phyloP scores from a whole-genome alignment of 768 basidiomycete genomes.

The Cytidiella melzeri region DNA sequence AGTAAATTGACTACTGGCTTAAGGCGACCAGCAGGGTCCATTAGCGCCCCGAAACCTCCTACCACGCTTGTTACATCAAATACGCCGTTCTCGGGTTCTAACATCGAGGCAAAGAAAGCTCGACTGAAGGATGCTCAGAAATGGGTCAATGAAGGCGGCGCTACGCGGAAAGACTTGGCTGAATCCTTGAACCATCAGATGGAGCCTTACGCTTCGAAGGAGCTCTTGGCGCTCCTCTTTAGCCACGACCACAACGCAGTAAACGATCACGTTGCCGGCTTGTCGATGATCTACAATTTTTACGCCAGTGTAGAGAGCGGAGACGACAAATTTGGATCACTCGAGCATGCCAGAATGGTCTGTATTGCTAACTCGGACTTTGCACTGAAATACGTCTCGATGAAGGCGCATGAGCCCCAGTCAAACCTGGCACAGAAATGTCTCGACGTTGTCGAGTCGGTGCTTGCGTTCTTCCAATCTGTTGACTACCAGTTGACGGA shows the following conservation, averaged over 20 bases:
- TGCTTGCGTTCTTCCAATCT: slow-evolving; percentile 68
- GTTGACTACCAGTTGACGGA: slow-evolving; percentile 78
- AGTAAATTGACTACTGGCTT: slow-evolving; percentile 36
- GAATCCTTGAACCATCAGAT: slow-evolving; percentile 88
- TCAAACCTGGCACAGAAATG: slow-evolving; percentile 85
- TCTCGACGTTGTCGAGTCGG: slow-evolving; percentile 77
- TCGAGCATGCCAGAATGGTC: slow-evolving; percentile 49
- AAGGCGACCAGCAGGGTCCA: slow-evolving; percentile 37
- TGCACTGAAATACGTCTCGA: slow-evolving; percentile 87
- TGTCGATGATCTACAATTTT: slow-evolving; percentile 70
- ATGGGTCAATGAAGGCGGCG: slow-evolving; percentile 84
- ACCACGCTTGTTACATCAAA: slow-evolving; percentile 26
- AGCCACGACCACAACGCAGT: slow-evolving; percentile 95
- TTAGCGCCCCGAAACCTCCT: slow-evolving; percentile 26
- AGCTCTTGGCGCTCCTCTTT: slow-evolving; percentile 73
- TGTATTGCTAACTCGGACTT: slow-evolving; percentile 88
- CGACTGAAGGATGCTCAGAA: slow-evolving; percentile 71
- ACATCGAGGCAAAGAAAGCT: slow-evolving; percentile 55
- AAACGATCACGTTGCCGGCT: slow-evolving; percentile 82
- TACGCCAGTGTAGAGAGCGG: slow-evolving; percentile 53
- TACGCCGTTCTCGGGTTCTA: slow-evolving; percentile 43
- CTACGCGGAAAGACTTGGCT: slow-evolving; percentile 80
- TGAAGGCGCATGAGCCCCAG: slow-evolving; percentile 86
- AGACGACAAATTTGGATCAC: slow-evolving; percentile 44
- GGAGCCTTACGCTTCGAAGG: slow-evolving; percentile 76